Percentiles rank a stretch among this genome's conserved stretches.
phyloP scores from a whole-genome alignment of 2,329 filamentous ascomycete genomes.

The Myriosclerotinia curreyana region DNA sequence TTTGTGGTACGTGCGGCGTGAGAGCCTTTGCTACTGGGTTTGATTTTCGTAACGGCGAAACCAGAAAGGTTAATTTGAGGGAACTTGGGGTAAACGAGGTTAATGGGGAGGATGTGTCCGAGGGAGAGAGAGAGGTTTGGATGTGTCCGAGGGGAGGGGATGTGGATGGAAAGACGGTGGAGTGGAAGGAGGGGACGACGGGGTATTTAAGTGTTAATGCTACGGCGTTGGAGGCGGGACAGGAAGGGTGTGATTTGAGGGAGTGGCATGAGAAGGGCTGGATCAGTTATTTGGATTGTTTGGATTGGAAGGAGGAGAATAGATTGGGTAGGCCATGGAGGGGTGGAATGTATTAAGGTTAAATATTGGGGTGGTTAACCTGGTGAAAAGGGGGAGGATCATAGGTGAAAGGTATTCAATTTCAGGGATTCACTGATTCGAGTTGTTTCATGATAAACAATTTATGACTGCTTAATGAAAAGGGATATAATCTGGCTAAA shows the following conservation, averaged over 20 bases:
- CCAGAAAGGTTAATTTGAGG: conserved; percentile 25
- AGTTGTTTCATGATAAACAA: not conserved
- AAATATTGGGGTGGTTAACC: not conserved
- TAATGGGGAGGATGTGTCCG: conserved; percentile 25
- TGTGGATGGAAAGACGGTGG: conserved; percentile 35
- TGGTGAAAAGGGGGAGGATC: not conserved
- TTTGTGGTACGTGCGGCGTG: conserved; percentile 48
- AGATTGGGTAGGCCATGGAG: conserved; percentile 29
- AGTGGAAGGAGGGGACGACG: conserved; percentile 32
- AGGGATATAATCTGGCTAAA: conserved; percentile 15
- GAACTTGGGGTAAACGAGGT: conserved; percentile 13
- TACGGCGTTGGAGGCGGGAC: conserved; percentile 41
- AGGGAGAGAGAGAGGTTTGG: conserved; percentile 34
- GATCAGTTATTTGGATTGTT: conserved; percentile 35
- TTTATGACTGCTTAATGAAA: not conserved
- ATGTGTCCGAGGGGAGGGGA: conserved; percentile 36
- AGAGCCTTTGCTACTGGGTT: conserved; percentile 43
- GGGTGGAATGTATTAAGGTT: conserved; percentile 35
- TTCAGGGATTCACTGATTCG: not conserved
- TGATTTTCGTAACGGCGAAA: conserved; percentile 39
- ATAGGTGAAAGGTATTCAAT: not conserved
- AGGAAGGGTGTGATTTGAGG: conserved; percentile 42
- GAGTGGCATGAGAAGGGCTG: conserved; percentile 41
- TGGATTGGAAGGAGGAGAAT: conserved; percentile 23
- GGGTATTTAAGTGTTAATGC: conserved; percentile 44